A percentile compares a stretch with the other conserved stretches of the same genome.
Evolutionary conservation across 345 rosid species (phyloP).

Genomic region (Ceriops decandra): DNA sequence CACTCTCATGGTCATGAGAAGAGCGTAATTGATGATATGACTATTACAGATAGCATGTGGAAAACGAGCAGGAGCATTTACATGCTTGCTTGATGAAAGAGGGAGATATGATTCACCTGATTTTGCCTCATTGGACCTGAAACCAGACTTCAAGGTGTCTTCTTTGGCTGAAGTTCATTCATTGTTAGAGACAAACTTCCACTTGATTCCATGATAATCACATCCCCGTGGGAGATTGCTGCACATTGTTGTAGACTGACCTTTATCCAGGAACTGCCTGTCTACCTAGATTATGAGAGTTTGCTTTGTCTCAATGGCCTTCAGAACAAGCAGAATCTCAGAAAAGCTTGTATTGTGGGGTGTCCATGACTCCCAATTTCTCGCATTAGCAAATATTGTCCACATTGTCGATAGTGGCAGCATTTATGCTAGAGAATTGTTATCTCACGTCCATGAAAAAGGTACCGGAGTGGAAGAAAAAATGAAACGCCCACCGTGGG

Average conservation of each 20-base stretch:
- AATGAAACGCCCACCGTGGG: slow-evolving; percentile 36
- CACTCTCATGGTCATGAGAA: neutral
- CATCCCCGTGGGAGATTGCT: neutral
- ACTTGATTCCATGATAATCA: slow-evolving; percentile 45
- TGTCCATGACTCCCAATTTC: too few species aligned
- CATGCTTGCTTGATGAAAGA: slow-evolving; percentile 84
- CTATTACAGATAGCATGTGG: slow-evolving; percentile 75
- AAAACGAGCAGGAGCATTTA: slow-evolving; percentile 77
- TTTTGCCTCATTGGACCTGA: slow-evolving; percentile 40
- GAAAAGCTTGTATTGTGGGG: too few species aligned
- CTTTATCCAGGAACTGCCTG: neutral
- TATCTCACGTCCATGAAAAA: too few species aligned
- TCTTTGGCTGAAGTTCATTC: slow-evolving; percentile 55
- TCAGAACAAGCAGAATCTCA: too few species aligned
- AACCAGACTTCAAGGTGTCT: slow-evolving; percentile 78
- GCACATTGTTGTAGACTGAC: neutral
- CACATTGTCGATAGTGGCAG: too few species aligned
- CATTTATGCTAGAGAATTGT: too few species aligned
- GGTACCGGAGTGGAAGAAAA: too few species aligned
- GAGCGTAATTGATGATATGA: slow-evolving; percentile 5
- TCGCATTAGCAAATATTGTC: too few species aligned
- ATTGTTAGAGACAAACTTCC: slow-evolving; percentile 60
- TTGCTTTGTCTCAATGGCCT: too few species aligned
- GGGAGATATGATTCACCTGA: slow-evolving; percentile 59
- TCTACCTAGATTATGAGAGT: too few species aligned